Conservation (phyloP, 805 yeast genomes). For the Candida alai region DNA sequence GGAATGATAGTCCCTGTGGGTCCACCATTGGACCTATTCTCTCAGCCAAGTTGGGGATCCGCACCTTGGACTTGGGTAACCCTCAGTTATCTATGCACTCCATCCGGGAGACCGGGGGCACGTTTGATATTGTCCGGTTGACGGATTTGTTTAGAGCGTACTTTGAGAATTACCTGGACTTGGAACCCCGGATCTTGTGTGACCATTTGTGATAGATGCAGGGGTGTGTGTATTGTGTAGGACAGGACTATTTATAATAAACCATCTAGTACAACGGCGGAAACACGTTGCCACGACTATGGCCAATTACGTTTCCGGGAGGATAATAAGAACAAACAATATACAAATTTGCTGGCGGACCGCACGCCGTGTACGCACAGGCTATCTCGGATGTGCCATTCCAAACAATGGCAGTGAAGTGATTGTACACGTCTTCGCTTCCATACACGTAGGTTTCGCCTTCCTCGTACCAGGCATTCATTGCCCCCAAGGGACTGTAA, state of each 20-base stretch:
- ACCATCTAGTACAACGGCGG: constrained; percentile 11
- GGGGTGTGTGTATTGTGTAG: neutral
- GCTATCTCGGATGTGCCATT: constrained; percentile 28
- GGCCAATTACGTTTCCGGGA: constrained; percentile 28
- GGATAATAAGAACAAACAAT: constrained; percentile 37
- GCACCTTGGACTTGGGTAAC: constrained; percentile 86
- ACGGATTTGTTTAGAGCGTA: constrained; percentile 59
- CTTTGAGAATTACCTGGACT: constrained; percentile 37
- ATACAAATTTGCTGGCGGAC: constrained; percentile 32
- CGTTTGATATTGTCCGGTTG: constrained; percentile 64
- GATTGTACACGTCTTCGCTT: constrained; percentile 26
- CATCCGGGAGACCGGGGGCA: constrained; percentile 86
- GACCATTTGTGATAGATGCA: constrained; percentile 9
- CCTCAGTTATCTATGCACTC: constrained; percentile 94
- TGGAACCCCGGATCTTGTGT: constrained; percentile 27
- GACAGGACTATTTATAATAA: neutral
- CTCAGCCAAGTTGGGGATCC: constrained; percentile 79
- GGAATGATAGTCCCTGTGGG: constrained; percentile 93
- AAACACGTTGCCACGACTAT: constrained; percentile 21
- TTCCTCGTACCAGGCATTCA: constrained; percentile 40
- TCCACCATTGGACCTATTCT: constrained; percentile 95
- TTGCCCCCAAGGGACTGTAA: constrained; percentile 28
- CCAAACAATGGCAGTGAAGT: constrained; percentile 40
- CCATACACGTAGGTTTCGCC: constrained; percentile 27
- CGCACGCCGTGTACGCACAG: constrained; percentile 32